phyloP scores from a whole-genome alignment of 1,139 yeast genomes.

The Pichia sp. region DNA sequence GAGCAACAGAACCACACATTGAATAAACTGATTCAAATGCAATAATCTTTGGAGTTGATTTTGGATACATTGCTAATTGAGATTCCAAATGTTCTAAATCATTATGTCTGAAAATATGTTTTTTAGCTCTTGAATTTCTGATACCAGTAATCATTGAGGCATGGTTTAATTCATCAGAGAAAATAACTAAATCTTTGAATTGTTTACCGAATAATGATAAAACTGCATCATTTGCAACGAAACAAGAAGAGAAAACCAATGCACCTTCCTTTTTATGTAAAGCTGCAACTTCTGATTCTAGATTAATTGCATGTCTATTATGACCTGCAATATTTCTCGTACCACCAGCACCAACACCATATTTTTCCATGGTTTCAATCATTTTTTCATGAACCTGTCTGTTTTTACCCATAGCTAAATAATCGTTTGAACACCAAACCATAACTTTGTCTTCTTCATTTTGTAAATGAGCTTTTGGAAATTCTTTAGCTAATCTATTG shows the following conservation, averaged over 20 bases:
- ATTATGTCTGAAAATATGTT: slow-evolving; percentile 89
- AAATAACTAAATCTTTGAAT: slow-evolving; percentile 81
- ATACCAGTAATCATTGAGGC: slow-evolving; percentile 98
- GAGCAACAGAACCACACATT: slow-evolving; percentile 97
- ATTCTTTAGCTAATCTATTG: slow-evolving; percentile 88
- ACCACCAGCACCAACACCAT: slow-evolving; percentile 99
- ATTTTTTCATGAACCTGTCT: slow-evolving; percentile 64
- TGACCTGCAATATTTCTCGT: slow-evolving; percentile 99
- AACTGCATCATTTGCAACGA: slow-evolving; percentile 96
- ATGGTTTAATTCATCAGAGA: slow-evolving; percentile 89
- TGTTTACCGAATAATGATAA: slow-evolving; percentile 86
- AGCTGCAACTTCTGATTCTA: slow-evolving; percentile 83
- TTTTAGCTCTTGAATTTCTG: slow-evolving; percentile 79
- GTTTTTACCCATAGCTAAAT: slow-evolving; percentile 89
- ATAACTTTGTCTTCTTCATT: slow-evolving; percentile 76
- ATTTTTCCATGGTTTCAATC: slow-evolving; percentile 75
- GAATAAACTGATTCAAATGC: slow-evolving; percentile 97
- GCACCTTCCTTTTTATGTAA: slow-evolving; percentile 95
- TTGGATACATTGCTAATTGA: slow-evolving; percentile 72
- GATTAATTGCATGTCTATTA: slow-evolving; percentile 74
- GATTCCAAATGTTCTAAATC: slow-evolving; percentile 76
- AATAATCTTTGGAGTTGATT: slow-evolving; percentile 81
- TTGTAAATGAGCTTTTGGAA: slow-evolving; percentile 85
- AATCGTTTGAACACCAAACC: slow-evolving; percentile 98
- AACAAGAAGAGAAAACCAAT: slow-evolving; percentile 89